phyloP scores from a whole-genome alignment of 1,284 basidiomycete genomes.

The Austroboletus rostrupii region DNA sequence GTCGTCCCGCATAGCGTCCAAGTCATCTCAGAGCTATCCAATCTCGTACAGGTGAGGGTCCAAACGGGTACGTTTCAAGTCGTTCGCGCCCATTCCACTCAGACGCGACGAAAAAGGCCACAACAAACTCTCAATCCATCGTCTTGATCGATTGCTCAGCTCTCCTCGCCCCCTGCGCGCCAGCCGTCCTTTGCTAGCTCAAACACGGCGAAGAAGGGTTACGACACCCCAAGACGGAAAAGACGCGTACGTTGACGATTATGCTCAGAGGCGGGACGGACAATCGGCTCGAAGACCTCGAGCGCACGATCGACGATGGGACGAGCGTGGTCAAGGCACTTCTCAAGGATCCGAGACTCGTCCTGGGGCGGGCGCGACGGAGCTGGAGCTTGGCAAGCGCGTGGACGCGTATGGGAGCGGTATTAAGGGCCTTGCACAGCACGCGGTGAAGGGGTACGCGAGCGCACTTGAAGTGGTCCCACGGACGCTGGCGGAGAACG shows the following conservation, averaged over 20 bases:
- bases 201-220: conserved; percentile 57
- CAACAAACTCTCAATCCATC: conserved; percentile 96
- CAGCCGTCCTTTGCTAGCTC: conserved; percentile 93
- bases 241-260: conserved; percentile 85
- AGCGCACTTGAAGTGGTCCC: conserved; percentile 91
- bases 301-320: conserved; percentile 95
- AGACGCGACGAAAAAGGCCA: conserved; percentile 51
- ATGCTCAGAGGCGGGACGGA: conserved; percentile 96
- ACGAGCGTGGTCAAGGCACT: conserved; percentile 95
- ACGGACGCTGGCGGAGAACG: conserved; percentile 93
- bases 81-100: too few species aligned
- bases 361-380: conserved; percentile 96
- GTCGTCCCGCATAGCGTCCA: too few species aligned
- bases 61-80: too few species aligned
- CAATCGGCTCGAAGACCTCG: conserved; percentile 92
- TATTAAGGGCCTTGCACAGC: conserved; percentile 89
- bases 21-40: too few species aligned
- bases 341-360: conserved; percentile 85
- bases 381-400: conserved; percentile 85
- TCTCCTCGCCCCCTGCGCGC: conserved; percentile 78
- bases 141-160: conserved; percentile 84
- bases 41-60: too few species aligned
- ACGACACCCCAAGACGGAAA: conserved; percentile 54
- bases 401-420: conserved; percentile 86
- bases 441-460: conserved; percentile 90